A percentile compares a stretch with the other conserved stretches of the same genome.
Evolutionary conservation across 495 filamentous ascomycete genomes (phyloP).

Genomic region (Cudoniella acicularis): DNA sequence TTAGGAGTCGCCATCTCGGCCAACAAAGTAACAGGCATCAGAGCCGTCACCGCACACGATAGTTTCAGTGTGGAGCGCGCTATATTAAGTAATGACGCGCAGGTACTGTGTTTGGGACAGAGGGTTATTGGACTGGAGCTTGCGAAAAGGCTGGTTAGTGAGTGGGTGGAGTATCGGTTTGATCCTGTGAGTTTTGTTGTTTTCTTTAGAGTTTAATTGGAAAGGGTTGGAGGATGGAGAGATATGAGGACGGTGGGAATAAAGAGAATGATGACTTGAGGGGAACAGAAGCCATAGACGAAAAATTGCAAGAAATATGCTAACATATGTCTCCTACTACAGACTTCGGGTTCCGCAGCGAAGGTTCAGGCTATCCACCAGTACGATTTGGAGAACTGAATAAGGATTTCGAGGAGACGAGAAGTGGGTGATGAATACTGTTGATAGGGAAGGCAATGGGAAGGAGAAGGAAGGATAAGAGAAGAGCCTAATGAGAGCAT

Average conservation of each 20-base stretch:
- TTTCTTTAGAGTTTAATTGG: neutral
- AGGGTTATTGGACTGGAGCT: conserved; percentile 78
- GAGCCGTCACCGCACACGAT: conserved; percentile 85
- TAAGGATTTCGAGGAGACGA: neutral
- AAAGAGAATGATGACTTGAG: conserved; percentile 33
- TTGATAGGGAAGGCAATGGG: neutral
- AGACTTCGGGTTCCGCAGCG: conserved; percentile 50
- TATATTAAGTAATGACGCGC: conserved; percentile 79
- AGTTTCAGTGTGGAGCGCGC: conserved; percentile 78
- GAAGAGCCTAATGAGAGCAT: too few relatives aligned
- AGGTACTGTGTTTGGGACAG: conserved; percentile 87
- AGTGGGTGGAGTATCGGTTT: conserved; percentile 82
- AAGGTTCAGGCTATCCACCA: conserved; percentile 75
- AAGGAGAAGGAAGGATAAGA: neutral
- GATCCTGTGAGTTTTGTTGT: conserved; percentile 56
- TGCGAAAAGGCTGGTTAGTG: conserved; percentile 69
- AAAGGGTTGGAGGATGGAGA: conserved; percentile 46
- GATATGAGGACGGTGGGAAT: conserved; percentile 56
- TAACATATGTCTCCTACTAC: neutral
- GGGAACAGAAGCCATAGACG: neutral
- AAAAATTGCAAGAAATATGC: conserved; percentile 15
- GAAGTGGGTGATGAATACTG: neutral
- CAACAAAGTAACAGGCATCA: conserved; percentile 82
- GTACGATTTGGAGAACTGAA: conserved; percentile 54
- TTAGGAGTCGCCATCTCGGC: conserved; percentile 81